A percentile compares a stretch with the other conserved stretches of the same genome.
Evolutionary conservation across 2,329 filamentous ascomycete species (phyloP).

Genomic region (Sclerotinia minor): DNA sequence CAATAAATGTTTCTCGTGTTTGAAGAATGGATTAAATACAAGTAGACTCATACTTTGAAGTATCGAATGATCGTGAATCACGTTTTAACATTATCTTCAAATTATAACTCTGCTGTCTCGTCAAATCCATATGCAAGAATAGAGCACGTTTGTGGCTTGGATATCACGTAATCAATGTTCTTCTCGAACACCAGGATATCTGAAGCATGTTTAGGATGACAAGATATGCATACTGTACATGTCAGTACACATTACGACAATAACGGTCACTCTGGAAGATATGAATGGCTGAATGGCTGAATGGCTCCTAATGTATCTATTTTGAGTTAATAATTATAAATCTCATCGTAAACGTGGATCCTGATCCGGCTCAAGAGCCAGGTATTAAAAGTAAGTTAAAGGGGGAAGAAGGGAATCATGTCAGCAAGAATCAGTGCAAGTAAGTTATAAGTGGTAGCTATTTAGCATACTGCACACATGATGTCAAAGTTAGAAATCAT

Average conservation of each 20-base stretch:
- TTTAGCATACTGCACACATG: no score
- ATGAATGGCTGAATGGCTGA: slow-evolving; percentile 16
- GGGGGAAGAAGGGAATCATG: background rate
- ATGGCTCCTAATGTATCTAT: background rate
- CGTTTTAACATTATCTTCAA: background rate
- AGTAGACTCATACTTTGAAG: background rate
- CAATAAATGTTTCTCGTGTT: slow-evolving; percentile 15
- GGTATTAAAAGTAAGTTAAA: background rate
- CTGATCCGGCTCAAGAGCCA: background rate
- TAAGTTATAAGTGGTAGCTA: no score
- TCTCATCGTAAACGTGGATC: background rate
- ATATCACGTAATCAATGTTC: slow-evolving; percentile 15
- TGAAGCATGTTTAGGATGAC: background rate
- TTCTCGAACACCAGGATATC: background rate
- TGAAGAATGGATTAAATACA: background rate
- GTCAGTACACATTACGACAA: background rate
- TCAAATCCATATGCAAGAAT: slow-evolving; percentile 18
- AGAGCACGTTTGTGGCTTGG: slow-evolving; percentile 17
- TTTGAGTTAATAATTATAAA: background rate
- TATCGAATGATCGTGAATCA: background rate
- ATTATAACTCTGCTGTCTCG: no score
- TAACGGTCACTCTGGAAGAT: background rate
- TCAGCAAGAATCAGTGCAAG: background rate
- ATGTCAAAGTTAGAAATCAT: background rate
- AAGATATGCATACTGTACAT: background rate